These are phyloP conservation scores for Penicillium antarcticum DNA, from an alignment of 495 filamentous ascomycete genomes.

Conservation along the genomic window DNA sequence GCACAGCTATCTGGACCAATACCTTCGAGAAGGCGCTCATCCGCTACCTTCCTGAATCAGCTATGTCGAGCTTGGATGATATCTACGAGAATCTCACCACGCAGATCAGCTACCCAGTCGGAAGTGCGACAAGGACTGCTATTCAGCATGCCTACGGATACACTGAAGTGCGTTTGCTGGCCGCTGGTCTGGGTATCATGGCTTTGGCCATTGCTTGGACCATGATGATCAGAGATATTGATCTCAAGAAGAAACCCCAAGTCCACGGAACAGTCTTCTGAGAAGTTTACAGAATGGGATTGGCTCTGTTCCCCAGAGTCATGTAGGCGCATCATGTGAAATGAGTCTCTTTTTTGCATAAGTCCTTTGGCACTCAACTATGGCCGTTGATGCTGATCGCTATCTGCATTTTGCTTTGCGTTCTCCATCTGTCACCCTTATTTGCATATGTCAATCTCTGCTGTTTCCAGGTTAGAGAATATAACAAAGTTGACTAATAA, in stretches of 20 bases:
- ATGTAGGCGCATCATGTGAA: too few relatives aligned
- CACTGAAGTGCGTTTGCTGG: too few relatives aligned
- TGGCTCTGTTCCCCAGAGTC: too few relatives aligned
- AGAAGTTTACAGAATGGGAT: not conserved
- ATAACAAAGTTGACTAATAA: not conserved
- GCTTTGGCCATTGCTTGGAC: too few relatives aligned
- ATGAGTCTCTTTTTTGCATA: too few relatives aligned
- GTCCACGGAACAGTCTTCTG: slow-evolving; percentile 1
- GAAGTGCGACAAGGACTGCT: too few relatives aligned
- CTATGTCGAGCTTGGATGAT: slow-evolving; percentile 22
- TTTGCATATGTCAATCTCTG: not conserved
- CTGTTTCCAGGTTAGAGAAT: not conserved
- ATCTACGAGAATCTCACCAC: slow-evolving; percentile 41
- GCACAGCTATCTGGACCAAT: slow-evolving; percentile 59
- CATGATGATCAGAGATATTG: slow-evolving; percentile 22
- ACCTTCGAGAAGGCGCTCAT: slow-evolving; percentile 50
- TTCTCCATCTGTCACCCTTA: not conserved
- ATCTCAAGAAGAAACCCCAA: slow-evolving; percentile 46
- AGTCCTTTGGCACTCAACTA: not conserved
- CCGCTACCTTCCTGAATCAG: slow-evolving; percentile 47
- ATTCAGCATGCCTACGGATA: too few relatives aligned
- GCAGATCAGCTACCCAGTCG: too few relatives aligned
- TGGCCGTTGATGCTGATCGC: not conserved
- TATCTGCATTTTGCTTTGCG: not conserved
- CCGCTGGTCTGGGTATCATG: too few relatives aligned